Percentiles rank a stretch among this genome's conserved stretches.
These are phyloP conservation scores for Phyllosticta citrichinensis DNA, from an alignment of 2,329 filamentous ascomycete genomes.

Conservation along the genomic window DNA sequence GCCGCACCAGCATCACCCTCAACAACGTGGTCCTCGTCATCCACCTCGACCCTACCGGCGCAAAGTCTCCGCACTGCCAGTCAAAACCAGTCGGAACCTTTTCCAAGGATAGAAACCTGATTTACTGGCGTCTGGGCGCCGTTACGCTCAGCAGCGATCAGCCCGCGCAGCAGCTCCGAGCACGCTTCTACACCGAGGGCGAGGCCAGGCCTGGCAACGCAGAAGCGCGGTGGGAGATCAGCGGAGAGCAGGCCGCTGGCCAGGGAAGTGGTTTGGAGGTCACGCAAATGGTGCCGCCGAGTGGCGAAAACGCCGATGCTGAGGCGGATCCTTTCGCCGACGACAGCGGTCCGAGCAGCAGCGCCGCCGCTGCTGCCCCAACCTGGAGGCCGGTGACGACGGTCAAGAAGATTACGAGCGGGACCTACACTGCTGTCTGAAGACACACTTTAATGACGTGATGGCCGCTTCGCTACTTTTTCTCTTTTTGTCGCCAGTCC, in stretches of 20 bases:
- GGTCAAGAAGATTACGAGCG: slow-evolving; percentile 28
- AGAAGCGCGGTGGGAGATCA: slow-evolving; percentile 74
- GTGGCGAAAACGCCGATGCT: slow-evolving; percentile 30
- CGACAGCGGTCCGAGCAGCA: slow-evolving; percentile 26
- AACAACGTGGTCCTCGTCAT: slow-evolving; percentile 69
- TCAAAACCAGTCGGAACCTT: slow-evolving; percentile 75
- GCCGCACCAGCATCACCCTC: slow-evolving; percentile 43
- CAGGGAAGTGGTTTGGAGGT: slow-evolving; percentile 56
- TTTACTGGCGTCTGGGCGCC: slow-evolving; percentile 74
- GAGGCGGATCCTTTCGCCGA: slow-evolving; percentile 61
- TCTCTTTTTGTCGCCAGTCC: neutral
- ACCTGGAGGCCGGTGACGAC: slow-evolving; percentile 24
- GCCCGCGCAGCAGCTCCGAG: slow-evolving; percentile 64
- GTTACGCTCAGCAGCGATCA: slow-evolving; percentile 53
- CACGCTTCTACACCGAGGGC: slow-evolving; percentile 66
- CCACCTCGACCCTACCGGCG: slow-evolving; percentile 53
- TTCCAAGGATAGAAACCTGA: slow-evolving; percentile 61
- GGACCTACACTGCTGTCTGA: slow-evolving; percentile 20
- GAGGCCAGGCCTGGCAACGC: slow-evolving; percentile 63
- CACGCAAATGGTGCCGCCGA: slow-evolving; percentile 30
- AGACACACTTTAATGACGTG: neutral
- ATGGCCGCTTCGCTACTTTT: neutral
- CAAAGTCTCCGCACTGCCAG: slow-evolving; percentile 55
- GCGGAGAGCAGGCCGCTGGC: slow-evolving; percentile 36
- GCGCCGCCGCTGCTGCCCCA: slow-evolving; percentile 2